These are phyloP conservation scores for Thraustochytrium sp. DNA, from an alignment of 352 stramenopile genomes.

Conservation along the genomic window DNA sequence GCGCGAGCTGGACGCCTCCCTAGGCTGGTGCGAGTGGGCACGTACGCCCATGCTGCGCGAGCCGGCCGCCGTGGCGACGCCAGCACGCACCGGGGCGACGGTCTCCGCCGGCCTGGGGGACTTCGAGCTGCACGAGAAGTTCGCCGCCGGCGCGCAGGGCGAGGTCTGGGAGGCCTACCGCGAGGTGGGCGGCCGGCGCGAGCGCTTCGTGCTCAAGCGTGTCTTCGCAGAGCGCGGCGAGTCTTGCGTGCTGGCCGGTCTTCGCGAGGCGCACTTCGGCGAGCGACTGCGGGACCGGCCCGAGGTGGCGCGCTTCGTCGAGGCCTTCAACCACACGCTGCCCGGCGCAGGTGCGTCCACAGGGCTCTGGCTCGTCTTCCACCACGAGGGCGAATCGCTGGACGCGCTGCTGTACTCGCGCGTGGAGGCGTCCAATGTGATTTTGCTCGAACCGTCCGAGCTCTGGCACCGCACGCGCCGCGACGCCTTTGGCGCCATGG, in stretches of 20 bases:
- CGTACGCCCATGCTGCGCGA: neutral
- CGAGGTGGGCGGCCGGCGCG: neutral
- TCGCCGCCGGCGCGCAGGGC: conserved; percentile 8
- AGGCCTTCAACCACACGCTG: conserved; percentile 24
- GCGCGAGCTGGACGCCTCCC: too few species aligned
- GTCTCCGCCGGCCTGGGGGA: neutral
- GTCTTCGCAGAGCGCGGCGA: neutral
- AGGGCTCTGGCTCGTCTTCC: conserved; percentile 35
- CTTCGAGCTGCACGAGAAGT: conserved; percentile 28
- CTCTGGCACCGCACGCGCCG: conserved; percentile 30
- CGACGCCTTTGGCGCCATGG: neutral
- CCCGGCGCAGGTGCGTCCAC: neutral
- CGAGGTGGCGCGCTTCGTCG: conserved; percentile 21
- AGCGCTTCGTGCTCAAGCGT: conserved; percentile 20
- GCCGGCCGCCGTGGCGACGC: neutral
- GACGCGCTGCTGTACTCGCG: conserved; percentile 6
- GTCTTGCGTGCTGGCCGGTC: neutral
- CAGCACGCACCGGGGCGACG: neutral
- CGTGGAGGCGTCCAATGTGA: neutral
- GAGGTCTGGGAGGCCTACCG: conserved; percentile 36
- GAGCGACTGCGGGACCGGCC: neutral
- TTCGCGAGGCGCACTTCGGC: conserved; percentile 22
- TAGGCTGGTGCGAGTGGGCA: too few species aligned
- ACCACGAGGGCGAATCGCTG: conserved; percentile 20
- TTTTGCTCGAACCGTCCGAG: conserved; percentile 6